Base-by-base conservation (phyloP, 768 basidiomycete genomes). In the Boletus reticulatus region DNA sequence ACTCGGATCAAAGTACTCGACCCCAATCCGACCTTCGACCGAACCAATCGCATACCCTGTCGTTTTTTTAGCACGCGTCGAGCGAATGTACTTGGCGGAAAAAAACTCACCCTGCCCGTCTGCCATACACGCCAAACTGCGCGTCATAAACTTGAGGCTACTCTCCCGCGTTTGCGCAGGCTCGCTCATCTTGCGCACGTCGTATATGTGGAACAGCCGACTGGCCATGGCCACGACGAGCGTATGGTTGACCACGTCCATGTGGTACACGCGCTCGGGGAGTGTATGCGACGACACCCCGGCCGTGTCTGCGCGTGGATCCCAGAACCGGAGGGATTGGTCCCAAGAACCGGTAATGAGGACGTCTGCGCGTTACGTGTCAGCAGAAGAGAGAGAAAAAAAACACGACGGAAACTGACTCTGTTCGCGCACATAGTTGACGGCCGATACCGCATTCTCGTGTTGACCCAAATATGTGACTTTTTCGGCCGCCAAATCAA, bases 311-410 rank as follows among this genome's bases (percentile, higher is more conserved):
- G 85, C 78, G 34, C 89, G 82, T 0, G 88, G 83, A 65, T 98
- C 95, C 88, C 92, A 97, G 65, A 94, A 83, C 12, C 88, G 88
- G 24, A 98, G 66, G 0, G 92, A 88, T 46, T 87, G 84, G 68
- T 98, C 95, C 94, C 94, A 98, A 16, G 94, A 94, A 12, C 89
- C 93, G 0, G 92, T 88, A 43, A 98, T 80, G 24, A 98, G 76
- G 1, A 74, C 58, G 62, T 89, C 92, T 94, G 62, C 5, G 46
- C 12, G 37, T 22, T 44, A 8, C 47, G 2, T 2, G 24, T 10
- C 27, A 17, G 44, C 43, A 11, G 48, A 14, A n/a, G 11, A 52
- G 14, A 9, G 9, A 19, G 3, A 22, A 22, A 6, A 7, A 6
- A 6, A 11, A 2, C 5, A 14, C 6, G 4, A 6, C 9, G 17